These are phyloP conservation scores for Cryphonectria parasitica DNA, from an alignment of 2,329 filamentous ascomycete genomes.

Conservation along the genomic window DNA sequence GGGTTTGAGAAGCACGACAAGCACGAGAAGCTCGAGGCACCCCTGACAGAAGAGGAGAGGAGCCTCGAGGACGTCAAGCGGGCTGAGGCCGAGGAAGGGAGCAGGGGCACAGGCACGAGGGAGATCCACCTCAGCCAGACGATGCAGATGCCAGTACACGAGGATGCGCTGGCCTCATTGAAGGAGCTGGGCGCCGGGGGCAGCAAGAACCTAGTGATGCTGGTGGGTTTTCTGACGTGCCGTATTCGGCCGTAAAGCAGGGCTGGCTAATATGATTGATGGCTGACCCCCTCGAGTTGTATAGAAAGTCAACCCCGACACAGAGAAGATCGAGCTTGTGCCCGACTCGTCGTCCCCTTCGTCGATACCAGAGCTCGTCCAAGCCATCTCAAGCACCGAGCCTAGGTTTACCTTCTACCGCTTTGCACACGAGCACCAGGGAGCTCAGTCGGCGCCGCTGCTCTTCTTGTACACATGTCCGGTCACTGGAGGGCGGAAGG, in stretches of 20 bases:
- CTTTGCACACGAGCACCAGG: conserved; percentile 61
- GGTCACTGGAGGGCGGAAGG: conserved; percentile 62
- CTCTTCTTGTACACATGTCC: conserved; percentile 87
- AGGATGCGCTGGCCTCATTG: conserved; percentile 68
- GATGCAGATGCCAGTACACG: conserved; percentile 61
- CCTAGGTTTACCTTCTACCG: conserved; percentile 81
- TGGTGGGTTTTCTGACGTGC: conserved; percentile 53
- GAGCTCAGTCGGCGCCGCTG: conserved; percentile 59
- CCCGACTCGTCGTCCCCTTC: conserved; percentile 54
- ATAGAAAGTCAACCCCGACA: conserved; percentile 72
- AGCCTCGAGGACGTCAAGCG: conserved; percentile 96
- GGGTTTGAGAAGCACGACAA: conserved; percentile 76
- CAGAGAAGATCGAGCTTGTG: conserved; percentile 71
- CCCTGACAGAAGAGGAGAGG: conserved; percentile 84
- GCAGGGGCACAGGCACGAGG: conserved; percentile 62
- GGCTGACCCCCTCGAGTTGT: conserved; percentile 24
- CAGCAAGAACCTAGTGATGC: conserved; percentile 61
- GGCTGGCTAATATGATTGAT: background rate
- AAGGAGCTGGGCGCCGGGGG: conserved; percentile 58
- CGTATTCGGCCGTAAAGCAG: background rate
- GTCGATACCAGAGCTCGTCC: conserved; percentile 61
- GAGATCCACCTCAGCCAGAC: conserved; percentile 63
- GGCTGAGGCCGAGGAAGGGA: conserved; percentile 85
- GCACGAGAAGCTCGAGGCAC: conserved; percentile 66
- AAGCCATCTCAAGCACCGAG: conserved; percentile 66